phyloP scores from a whole-genome alignment of 2,329 filamentous ascomycete genomes.

The Sphaerostilbella broomeana region DNA sequence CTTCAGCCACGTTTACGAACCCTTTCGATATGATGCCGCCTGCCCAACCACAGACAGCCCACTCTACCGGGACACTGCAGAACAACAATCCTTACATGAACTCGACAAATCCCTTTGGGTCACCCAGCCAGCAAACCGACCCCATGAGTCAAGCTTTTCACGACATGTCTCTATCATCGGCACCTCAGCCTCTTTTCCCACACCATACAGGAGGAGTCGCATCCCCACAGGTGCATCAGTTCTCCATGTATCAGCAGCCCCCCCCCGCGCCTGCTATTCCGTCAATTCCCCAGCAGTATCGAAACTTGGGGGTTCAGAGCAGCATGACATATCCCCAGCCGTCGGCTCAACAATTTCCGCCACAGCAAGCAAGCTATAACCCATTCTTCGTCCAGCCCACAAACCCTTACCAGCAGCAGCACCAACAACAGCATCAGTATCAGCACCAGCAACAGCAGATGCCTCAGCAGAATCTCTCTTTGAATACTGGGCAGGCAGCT shows the following conservation, averaged over 20 bases:
- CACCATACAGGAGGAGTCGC: constrained; percentile 63
- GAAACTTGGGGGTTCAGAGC: constrained; percentile 33
- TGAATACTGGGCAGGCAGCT: constrained; percentile 34
- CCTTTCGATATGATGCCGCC: constrained; percentile 58
- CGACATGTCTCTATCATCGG: constrained; percentile 58
- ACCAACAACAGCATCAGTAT: not conserved
- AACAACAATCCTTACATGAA: constrained; percentile 50
- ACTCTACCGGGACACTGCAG: constrained; percentile 56
- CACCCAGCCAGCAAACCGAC: constrained; percentile 34
- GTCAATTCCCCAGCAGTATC: constrained; percentile 34
- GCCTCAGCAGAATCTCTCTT: constrained; percentile 32
- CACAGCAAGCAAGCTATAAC: constrained; percentile 41
- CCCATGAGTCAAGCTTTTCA: constrained; percentile 64
- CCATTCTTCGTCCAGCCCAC: constrained; percentile 42
- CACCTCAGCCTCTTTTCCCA: constrained; percentile 59
- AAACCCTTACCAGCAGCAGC: constrained; percentile 24
- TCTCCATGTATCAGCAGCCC: constrained; percentile 34
- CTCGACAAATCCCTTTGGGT: constrained; percentile 65
- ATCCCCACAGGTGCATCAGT: constrained; percentile 34
- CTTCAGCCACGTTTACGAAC: constrained; percentile 50
- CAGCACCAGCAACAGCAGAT: constrained; percentile 22
- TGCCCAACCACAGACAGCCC: constrained; percentile 54
- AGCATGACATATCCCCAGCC: constrained; percentile 38
- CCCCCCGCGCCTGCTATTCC: constrained; percentile 39
- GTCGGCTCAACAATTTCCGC: constrained; percentile 29